A percentile compares a stretch with the other conserved stretches of the same genome.
phyloP scores from a whole-genome alignment of 352 stramenopile species.

The Phytophthora sansomeana region DNA sequence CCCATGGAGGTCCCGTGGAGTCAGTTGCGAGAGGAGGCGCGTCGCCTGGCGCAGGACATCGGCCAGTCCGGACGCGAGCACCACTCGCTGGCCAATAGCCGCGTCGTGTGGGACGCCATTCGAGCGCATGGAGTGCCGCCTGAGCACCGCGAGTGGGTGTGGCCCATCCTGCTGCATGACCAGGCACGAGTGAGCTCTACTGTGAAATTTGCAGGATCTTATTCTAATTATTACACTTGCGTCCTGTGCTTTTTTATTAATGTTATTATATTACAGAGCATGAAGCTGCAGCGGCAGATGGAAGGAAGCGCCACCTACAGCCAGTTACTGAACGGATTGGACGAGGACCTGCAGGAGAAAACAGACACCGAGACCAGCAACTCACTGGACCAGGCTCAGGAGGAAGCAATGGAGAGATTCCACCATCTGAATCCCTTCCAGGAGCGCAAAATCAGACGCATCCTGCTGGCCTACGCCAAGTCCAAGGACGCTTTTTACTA shows the following conservation, averaged over 20 bases:
- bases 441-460: conserved; percentile 85
- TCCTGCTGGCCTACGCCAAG: conserved; percentile 80
- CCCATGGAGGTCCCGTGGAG: conserved; percentile 63
- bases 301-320: conserved; percentile 57
- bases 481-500: conserved; percentile 84
- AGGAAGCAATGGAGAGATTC: conserved; percentile 83
- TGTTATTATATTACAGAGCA: conserved; percentile 38
- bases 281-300: conserved; percentile 66
- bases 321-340: conserved; percentile 53
- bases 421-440: conserved; percentile 83
- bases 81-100: conserved; percentile 63
- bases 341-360: conserved; percentile 43
- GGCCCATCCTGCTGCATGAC: conserved; percentile 75
- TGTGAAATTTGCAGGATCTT: not conserved
- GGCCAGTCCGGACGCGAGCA: conserved; percentile 70
- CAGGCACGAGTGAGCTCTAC: conserved; percentile 35
- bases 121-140: conserved; percentile 63
- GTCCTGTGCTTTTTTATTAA: not conserved
- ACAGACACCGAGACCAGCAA: conserved; percentile 37
- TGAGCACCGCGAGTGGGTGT: conserved; percentile 83
- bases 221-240: not conserved
- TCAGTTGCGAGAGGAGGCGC: conserved; percentile 69
- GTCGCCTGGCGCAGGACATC: conserved; percentile 59
- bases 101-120: conserved; percentile 57
- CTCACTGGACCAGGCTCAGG: conserved; percentile 71